Base-by-base conservation (phyloP, 768 basidiomycete genomes). In the Mrakia hoshinonis region DNA sequence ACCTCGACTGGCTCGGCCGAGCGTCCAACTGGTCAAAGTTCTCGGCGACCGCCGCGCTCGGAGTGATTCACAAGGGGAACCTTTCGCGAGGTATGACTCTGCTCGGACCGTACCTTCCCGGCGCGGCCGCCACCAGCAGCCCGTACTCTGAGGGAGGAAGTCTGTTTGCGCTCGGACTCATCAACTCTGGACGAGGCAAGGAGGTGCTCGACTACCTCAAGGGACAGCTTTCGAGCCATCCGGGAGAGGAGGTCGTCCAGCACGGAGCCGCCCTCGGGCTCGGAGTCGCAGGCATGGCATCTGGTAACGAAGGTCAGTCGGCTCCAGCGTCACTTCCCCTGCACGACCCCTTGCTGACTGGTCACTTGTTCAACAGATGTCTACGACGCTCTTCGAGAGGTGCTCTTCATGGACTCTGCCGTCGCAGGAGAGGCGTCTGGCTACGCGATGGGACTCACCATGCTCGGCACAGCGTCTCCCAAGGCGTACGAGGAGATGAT, bases 11-110 rank as follows among this genome's bases (percentile, higher is more conserved):
- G 93, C 85, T 99, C 4, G 90, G 87, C 12, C 85, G 91, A 67
- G 96, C 96, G 3, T 89, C 89, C 34, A 98, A 99, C 78, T 99
- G 96, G 96, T 91, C 92, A 36, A 99, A 98, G 77, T 99, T 98
- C 81, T 91, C 92, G 4, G 92, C 96, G 7, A 97, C 96, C 15
- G 93, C 96, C 24, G 93, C 91, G 11, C 86, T 99, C 29, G 96
- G 96, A 73, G 91, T 98, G 69, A 97, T 99, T 74, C 92, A 98
- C 82, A 94, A 95, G 77, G 96, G 96, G 52, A 93, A 93, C 79
- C 90, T 92, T 76, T 87, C 92, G 76, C 89, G 95, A 79, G 94
- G 93, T 62, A 88, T 90, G 85, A 87, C 86, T 58, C 91, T 98
- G 67, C 86, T 99, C 31, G 88, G 89, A 4, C 96, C 96, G 0